Conservation (phyloP, 331 rosid species). For the Acacia pycnantha region DNA sequence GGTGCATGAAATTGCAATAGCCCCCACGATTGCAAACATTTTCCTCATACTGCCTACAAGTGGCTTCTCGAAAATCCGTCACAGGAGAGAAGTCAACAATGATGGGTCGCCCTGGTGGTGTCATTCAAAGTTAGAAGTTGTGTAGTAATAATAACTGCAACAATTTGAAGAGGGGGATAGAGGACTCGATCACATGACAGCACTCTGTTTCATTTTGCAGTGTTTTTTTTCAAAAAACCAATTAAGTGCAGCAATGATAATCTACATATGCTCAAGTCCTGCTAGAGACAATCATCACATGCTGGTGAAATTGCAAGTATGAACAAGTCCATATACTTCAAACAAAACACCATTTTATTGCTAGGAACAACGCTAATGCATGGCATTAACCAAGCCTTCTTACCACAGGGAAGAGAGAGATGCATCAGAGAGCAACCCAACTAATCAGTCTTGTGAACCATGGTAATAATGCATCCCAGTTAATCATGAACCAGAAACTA, state of each 20-base stretch:
- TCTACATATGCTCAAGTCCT: background rate
- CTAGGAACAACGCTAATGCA: background rate
- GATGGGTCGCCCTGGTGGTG: slow-evolving; percentile 76
- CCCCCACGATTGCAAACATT: slow-evolving; percentile 95
- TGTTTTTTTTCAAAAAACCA: background rate
- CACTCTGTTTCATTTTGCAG: background rate
- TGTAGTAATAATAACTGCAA: background rate
- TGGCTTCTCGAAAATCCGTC: slow-evolving; percentile 96
- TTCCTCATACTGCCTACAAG: slow-evolving; percentile 96
- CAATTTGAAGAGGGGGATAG: background rate
- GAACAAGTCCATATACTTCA: background rate
- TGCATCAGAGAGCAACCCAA: background rate
- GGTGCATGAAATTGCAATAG: slow-evolving; percentile 94
- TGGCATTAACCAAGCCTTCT: background rate
- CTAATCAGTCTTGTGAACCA: background rate
- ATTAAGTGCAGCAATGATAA: background rate
- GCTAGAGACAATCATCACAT: background rate
- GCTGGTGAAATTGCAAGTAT: background rate
- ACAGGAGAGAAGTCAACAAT: slow-evolving; percentile 94
- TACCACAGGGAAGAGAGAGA: background rate
- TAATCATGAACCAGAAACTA: background rate
- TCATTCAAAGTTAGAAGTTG: slow-evolving; percentile 12
- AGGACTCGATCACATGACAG: background rate
- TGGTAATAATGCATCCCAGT: background rate
- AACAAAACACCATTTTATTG: background rate